Base-by-base conservation (phyloP, 257 asterid species). In the Jacaranda mimosifolia region DNA sequence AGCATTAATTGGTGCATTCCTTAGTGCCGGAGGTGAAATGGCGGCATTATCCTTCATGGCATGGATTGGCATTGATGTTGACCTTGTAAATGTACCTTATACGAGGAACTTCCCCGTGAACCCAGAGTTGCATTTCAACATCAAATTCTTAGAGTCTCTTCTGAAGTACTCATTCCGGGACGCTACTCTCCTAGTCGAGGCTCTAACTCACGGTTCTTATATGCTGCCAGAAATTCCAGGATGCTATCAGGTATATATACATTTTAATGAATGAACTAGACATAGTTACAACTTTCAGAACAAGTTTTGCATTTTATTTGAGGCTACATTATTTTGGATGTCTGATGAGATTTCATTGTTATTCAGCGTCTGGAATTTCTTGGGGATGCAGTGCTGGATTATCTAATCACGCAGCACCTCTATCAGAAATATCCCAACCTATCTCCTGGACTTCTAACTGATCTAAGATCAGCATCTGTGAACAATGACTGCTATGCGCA, bases 1-100 rank as follows among this genome's bases (percentile, higher is more conserved):
- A 84, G 99, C 99, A n/a, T 72, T 94, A 14, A 87, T 92, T n/a
- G 99, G 98, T 7, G 99, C 93, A 26, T 94, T 74, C 66, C 94
- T 94, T 39, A 79, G 86, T 18, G 76, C 86, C 0, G 92, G 92
- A 14, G 97, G 99, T 7, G 96, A 94, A 82, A 26, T 8, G 7
- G 91, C 90, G 0, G 96, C 99, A 1, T 63, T 92, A 58, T 86
- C 92, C 26, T 92, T 91, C 39, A 85, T 94, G 97, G 42, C 82
- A 17, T 91, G 97, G 98, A 85, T 94, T 32, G 97, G 97, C 35
- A 75, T 94, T 38, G 59, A 71, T 10, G 81, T 92, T 0, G 86
- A 91, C 72, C 82, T 86, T 12, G 75, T 14, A 5, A 49, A 36
- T 15, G 66, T 83, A 17, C 95, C 98, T 39, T 85, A 77, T 69